Conservation (phyloP, 177 flowering plant species). For the Vitis hybrid region DNA sequence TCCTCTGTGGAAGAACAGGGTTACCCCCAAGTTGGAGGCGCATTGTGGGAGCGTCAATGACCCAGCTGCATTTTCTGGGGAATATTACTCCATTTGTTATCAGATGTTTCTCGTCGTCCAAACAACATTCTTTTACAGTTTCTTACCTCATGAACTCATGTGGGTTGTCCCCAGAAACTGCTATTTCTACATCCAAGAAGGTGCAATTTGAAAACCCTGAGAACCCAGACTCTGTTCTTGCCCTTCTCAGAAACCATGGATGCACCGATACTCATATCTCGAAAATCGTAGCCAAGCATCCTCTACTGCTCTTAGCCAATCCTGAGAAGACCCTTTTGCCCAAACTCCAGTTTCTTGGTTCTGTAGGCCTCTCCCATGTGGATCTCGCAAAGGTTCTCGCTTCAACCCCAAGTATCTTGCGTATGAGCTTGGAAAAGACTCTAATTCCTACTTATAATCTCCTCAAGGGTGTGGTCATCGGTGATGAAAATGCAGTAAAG, state of each 20-base stretch:
- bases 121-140: too few species aligned
- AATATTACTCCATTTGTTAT: too few species aligned
- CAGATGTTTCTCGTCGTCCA: too few species aligned
- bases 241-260: not conserved
- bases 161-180: not conserved
- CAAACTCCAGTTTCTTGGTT: slow-evolving; percentile 1
- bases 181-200: not conserved
- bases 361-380: not conserved
- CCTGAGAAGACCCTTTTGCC: slow-evolving; percentile 10
- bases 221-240: not conserved
- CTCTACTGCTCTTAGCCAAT: not conserved
- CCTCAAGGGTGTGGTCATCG: not conserved
- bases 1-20: too few species aligned
- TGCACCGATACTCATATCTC: not conserved
- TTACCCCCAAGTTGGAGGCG: too few species aligned
- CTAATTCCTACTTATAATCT: slow-evolving; percentile 2
- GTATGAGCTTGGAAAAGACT: not conserved
- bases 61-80: too few species aligned
- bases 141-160: slow-evolving; percentile 1
- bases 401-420: not conserved
- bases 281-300: not conserved
- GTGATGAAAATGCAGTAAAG: not conserved
- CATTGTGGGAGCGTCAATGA: too few species aligned
- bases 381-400: not conserved
- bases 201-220: not conserved